Evolutionary conservation across 1,284 basidiomycete genomes (phyloP).

Genomic region (Irpex rosettiformis): DNA sequence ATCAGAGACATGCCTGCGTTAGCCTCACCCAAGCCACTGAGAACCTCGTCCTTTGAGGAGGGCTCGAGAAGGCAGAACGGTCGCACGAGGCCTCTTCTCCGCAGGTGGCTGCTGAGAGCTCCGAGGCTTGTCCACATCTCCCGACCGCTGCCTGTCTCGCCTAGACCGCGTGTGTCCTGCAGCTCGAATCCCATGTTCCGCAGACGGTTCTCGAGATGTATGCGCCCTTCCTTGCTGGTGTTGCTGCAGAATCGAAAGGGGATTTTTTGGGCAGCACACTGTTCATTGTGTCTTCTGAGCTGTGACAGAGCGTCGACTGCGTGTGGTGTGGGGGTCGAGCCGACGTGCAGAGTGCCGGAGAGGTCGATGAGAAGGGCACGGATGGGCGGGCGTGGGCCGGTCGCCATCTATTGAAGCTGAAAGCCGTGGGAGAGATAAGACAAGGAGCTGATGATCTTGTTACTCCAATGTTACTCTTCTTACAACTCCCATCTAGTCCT

Average conservation of each 20-base stretch:
- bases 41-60: slow-evolving; percentile 54
- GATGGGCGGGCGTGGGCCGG: slow-evolving; percentile 30
- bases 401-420: neutral
- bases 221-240: slow-evolving; percentile 53
- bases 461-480: neutral
- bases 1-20: neutral
- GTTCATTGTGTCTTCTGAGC: slow-evolving; percentile 37
- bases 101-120: slow-evolving; percentile 48
- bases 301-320: slow-evolving; percentile 49
- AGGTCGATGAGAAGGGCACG: slow-evolving; percentile 62
- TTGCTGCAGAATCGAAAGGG: slow-evolving; percentile 67
- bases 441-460: neutral
- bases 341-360: slow-evolving; percentile 66
- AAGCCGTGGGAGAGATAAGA: neutral
- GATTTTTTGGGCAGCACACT: slow-evolving; percentile 30
- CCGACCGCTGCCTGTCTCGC: slow-evolving; percentile 5
- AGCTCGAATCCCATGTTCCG: slow-evolving; percentile 49
- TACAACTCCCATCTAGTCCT: neutral
- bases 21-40: slow-evolving; percentile 10
- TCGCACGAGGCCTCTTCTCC: slow-evolving; percentile 37
- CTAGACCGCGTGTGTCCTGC: slow-evolving; percentile 2
- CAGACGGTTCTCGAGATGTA: slow-evolving; percentile 40
- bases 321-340: slow-evolving; percentile 42
- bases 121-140: slow-evolving; percentile 65
- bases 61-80: slow-evolving; percentile 59